A percentile compares a stretch with the other conserved stretches of the same genome.
phyloP scores from a whole-genome alignment of 164 flowering plant genomes.

The Aristolochia californica region DNA sequence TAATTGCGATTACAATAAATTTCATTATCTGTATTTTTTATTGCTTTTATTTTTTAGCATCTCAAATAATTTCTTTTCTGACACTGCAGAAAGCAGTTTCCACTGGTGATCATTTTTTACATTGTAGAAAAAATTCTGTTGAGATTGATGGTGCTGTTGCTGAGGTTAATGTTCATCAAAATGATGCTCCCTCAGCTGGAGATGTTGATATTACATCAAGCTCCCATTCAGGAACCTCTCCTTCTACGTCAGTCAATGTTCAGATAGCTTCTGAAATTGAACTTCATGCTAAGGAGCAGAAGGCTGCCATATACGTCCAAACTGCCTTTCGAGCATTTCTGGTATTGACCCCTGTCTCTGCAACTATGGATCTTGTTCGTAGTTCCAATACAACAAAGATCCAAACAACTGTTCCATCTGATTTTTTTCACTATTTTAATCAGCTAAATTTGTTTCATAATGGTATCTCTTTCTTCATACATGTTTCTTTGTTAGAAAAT shows the following conservation, averaged over 20 bases:
- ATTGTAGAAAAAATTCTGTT: conserved; percentile 48
- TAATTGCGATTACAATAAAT: too few relatives aligned
- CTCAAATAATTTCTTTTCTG: neutral
- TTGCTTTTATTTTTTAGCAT: neutral
- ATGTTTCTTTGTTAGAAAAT: too few relatives aligned
- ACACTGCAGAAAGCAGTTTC: conserved; percentile 29
- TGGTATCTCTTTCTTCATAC: too few relatives aligned
- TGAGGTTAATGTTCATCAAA: conserved; percentile 30
- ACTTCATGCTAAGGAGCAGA: conserved; percentile 36
- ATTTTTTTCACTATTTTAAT: too few relatives aligned
- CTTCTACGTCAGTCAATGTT: conserved; percentile 33
- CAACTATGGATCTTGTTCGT: too few relatives aligned
- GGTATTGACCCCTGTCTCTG: conserved; percentile 36
- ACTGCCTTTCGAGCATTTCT: conserved; percentile 90
- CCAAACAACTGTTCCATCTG: too few relatives aligned
- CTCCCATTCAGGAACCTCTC: conserved; percentile 26
- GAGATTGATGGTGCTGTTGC: conserved; percentile 28
- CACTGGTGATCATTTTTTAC: conserved; percentile 35
- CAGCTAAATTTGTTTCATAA: too few relatives aligned
- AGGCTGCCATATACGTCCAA: conserved; percentile 80
- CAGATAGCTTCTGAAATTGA: conserved; percentile 27
- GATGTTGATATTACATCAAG: conserved; percentile 22
- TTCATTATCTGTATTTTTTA: neutral
- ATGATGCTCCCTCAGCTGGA: conserved; percentile 18
- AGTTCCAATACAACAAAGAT: too few relatives aligned